Evolutionary conservation across 2,329 filamentous ascomycete species (phyloP), one percentile per base, ranked within the genome.

Genomic region (Chrysosphaeria jannelii): DNA sequence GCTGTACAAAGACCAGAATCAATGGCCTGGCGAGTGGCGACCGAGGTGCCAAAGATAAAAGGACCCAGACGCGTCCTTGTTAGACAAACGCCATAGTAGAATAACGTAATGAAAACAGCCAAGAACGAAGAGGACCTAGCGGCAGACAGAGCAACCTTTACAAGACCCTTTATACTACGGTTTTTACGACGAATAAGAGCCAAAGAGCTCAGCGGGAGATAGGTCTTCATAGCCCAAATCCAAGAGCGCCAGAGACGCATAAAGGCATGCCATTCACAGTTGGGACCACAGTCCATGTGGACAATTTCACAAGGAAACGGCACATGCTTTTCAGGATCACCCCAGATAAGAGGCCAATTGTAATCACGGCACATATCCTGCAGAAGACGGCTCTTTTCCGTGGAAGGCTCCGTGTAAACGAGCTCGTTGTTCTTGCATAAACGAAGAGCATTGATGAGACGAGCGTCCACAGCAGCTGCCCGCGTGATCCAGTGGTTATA

Each of bases 61-160:
- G 76, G 76, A 0, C 75, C 75, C 5, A 85, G 29, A 8, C 71
- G 55, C 2, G 66, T 78, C 21, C 76, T 59, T 5, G 62, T 52
- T 0, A 88, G 57, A 38, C 76, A 89, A 4, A 88, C 69, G 14
- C 69, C 65, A 39, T 88, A 88, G 46, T 79, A 88, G 40, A 81
- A 85, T 8, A 78, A 46, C 1, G 61, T 50, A 31, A 88, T 69
- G 40, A 81, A 88, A 1, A 62, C 47, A 3, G 64, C 72, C 2
- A 89, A 53, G 39, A 88, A 85, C 1, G 67, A 53, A 0, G 74
- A 78, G 5, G 71, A 79, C 15, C 68, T 59, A 7, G 54, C 43
- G 2, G 27, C 28, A 5, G 23, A 22, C 8, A 26, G n/a, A 6
- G 29, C 11, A 19, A 24, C 30, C 3, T 23, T 22, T 9, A 30